Evolutionary conservation across 2,329 filamentous ascomycete species (phyloP).

Genomic region (Trichocomaceae sp.): DNA sequence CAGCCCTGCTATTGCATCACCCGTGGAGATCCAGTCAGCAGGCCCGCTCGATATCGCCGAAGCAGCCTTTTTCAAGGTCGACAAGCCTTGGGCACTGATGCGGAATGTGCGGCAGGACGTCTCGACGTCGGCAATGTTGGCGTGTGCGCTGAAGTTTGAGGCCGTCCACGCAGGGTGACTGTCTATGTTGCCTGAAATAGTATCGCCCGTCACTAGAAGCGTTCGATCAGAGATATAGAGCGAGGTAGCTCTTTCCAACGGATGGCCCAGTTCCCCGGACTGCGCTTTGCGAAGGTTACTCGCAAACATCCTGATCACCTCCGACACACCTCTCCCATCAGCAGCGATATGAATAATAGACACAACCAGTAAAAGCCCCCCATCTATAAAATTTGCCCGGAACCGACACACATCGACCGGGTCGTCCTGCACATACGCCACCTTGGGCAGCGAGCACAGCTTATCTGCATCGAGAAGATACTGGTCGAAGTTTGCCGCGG

Average conservation of each 20-base stretch:
- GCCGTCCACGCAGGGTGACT: not conserved
- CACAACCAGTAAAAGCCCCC: not conserved
- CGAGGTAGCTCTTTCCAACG: not conserved
- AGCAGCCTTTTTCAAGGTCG: not conserved
- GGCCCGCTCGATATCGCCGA: not conserved
- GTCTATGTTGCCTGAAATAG: not conserved
- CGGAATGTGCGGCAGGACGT: not conserved
- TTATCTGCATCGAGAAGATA: not conserved
- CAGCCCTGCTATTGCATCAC: not conserved
- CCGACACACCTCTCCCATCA: not conserved
- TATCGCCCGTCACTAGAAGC: not conserved
- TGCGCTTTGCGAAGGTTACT: not conserved
- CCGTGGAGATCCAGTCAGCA: not conserved
- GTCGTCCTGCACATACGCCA: not conserved
- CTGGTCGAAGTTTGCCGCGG: not conserved
- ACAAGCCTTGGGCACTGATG: not conserved
- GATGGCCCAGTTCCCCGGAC: not conserved
- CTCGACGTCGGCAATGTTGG: not conserved
- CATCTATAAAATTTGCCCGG: not conserved
- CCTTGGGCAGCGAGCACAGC: not conserved
- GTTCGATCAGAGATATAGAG: not conserved
- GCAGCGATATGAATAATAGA: not conserved
- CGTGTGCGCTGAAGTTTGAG: not conserved
- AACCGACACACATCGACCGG: not conserved
- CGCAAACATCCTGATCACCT: not conserved